Base-by-base conservation (phyloP, 495 filamentous ascomycete species). In the Acidiella bohemica region DNA sequence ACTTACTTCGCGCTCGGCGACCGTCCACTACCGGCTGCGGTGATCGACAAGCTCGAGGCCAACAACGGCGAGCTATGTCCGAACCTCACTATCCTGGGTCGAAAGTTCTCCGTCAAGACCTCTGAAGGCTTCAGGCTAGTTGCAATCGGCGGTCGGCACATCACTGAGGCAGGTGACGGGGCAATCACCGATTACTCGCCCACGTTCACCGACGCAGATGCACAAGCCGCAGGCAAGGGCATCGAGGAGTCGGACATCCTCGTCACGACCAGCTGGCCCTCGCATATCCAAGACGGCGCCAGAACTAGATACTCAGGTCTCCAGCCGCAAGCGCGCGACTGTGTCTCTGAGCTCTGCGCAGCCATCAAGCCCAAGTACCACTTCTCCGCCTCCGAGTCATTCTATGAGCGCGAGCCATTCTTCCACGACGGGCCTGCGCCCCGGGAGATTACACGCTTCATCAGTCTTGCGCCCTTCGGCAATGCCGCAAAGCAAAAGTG, bases 331-430 rank as follows among this genome's bases (percentile, higher is more conserved):
- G 59, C 62, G 54, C 66, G 53, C 37, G 68, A 63, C 63, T 86
- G 67, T 51, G 47, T 78, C 19, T 70, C 84, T 5, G 82, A 90
- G 34, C 67, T 97, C 16, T 84, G 77, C 56, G 64, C 70, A 7
- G 65, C 74, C 1, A 54, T 94, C 7, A 84, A 82, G 47, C 90
- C 90, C 9, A 71, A 81, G 16, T 97, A 97, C 54, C 87, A 95
- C 60, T 79, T 97, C 57, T 73, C 80, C 11, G 60, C 71, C 10
- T 80, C 84, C 0, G 66, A 71, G 6, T 54, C 64, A 7, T 88
- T 80, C 62, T 95, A 75, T 51, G 88, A 95, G 62, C 75, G 90
- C 14, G 90, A 94, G 56, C 87, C 90, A 0, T 96, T 94, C 68
- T 81, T 85, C 58, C 79, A 92, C 53, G 56, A 71, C 17, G 61